Evolutionary conservation across 1,284 basidiomycete genomes (phyloP).

Genomic region (Bothia castanella): DNA sequence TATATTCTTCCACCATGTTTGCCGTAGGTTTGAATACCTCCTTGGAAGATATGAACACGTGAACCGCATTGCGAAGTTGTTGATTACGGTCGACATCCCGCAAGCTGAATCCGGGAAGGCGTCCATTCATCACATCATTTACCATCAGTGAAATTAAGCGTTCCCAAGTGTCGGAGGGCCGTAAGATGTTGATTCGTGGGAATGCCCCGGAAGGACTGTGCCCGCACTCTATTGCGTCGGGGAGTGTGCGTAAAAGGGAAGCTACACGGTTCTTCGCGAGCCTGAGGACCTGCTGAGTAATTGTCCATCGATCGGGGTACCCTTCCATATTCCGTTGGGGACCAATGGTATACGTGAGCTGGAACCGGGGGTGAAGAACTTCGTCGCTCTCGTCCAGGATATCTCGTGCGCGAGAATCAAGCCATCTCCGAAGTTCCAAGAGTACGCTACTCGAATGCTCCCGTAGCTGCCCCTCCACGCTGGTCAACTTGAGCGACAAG

Average conservation of each 20-base stretch:
- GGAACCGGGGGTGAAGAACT: conserved; percentile 46
- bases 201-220: conserved; percentile 24
- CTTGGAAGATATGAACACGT: conserved; percentile 23
- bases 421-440: conserved; percentile 35
- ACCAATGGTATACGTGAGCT: conserved; percentile 49
- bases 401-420: conserved; percentile 38
- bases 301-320: conserved; percentile 47
- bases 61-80: conserved; percentile 17
- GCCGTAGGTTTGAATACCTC: conserved; percentile 18
- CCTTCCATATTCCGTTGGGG: conserved; percentile 40
- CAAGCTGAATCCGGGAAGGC: conserved; percentile 21
- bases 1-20: conserved; percentile 14
- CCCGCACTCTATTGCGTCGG: conserved; percentile 17
- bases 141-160: conserved; percentile 25
- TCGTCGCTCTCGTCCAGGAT: conserved; percentile 55
- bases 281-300: conserved; percentile 39
- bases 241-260: conserved; percentile 13
- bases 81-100: conserved; percentile 1
- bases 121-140: conserved; percentile 27
- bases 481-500: no score
- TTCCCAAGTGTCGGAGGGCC: conserved; percentile 17
- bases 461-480: conserved; percentile 2
- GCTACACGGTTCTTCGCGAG: conserved; percentile 20
- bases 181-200: conserved; percentile 35
- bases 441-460: neutral